These are phyloP conservation scores for Aspergillus uvarum DNA, from an alignment of 2,329 filamentous ascomycete genomes.

Conservation along the genomic window DNA sequence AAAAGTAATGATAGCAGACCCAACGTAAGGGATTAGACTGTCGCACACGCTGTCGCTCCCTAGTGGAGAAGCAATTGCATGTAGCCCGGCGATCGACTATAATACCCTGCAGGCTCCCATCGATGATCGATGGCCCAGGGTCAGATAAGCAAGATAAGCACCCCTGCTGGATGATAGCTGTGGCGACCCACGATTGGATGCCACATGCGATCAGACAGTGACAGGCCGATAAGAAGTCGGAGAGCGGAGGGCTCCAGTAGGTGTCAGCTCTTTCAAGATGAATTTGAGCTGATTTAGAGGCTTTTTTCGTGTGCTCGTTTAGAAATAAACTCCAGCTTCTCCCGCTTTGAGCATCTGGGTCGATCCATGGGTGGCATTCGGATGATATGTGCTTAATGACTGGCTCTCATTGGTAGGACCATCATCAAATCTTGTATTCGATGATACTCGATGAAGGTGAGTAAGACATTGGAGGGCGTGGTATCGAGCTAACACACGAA, in stretches of 20 bases:
- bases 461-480: background rate
- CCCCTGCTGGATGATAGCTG: background rate
- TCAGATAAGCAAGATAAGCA: conserved; percentile 8
- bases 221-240: conserved; percentile 1
- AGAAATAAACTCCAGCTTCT: background rate
- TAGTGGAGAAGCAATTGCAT: background rate
- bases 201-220: background rate
- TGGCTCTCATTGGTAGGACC: background rate
- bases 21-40: background rate
- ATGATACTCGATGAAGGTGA: too few relatives aligned
- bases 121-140: background rate
- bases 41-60: background rate
- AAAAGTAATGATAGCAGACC: background rate
- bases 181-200: conserved; percentile 1
- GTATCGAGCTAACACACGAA: background rate
- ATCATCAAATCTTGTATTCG: background rate
- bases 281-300: background rate
- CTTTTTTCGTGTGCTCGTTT: background rate
- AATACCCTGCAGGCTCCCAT: conserved; percentile 2
- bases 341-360: background rate
- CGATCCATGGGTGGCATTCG: background rate
- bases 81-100: background rate
- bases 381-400: background rate
- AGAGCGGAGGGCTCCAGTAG: background rate
- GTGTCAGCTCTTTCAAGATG: background rate